Percentiles rank a stretch among this genome's conserved stretches.
These are phyloP conservation scores for Schizopora paradoxa DNA, from an alignment of 1,284 basidiomycete genomes.

Conservation along the genomic window DNA sequence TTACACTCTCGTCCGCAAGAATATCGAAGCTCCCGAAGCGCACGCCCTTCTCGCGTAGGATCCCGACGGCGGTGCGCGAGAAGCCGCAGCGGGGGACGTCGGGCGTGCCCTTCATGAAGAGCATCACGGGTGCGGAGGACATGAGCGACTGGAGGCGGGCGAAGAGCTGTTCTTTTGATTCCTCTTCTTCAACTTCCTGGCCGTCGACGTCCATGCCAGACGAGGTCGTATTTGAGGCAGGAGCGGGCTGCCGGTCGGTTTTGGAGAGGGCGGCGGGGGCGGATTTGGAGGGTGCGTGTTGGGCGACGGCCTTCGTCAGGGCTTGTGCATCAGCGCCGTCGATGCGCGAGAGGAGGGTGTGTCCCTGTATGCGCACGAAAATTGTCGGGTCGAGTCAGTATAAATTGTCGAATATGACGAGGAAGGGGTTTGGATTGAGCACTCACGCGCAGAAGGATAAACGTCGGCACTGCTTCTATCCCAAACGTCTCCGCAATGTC, in stretches of 20 bases:
- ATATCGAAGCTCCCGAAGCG: conserved; percentile 74
- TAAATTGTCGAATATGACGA: no score
- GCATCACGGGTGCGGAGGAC: conserved; percentile 71
- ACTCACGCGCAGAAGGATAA: conserved; percentile 77
- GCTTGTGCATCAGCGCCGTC: conserved; percentile 76
- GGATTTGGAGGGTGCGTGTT: conserved; percentile 42
- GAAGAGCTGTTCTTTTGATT: conserved; percentile 64
- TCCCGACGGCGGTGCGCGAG: conserved; percentile 62
- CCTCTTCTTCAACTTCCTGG: no score
- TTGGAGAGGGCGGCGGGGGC: conserved; percentile 36
- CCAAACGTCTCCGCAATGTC: conserved; percentile 95
- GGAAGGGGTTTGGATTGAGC: conserved; percentile 1
- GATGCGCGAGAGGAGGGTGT: conserved; percentile 80
- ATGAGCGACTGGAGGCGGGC: conserved; percentile 62
- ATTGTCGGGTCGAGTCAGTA: no score
- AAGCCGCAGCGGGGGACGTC: conserved; percentile 84
- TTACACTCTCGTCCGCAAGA: conserved; percentile 62
- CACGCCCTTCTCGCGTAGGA: conserved; percentile 56
- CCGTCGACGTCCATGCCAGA: conserved; percentile 15
- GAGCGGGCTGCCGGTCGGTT: conserved; percentile 33
- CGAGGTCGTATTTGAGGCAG: conserved; percentile 24
- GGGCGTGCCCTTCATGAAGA: conserved; percentile 98
- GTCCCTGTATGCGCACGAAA: conserved; percentile 59
- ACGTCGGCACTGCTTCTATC: conserved; percentile 85
- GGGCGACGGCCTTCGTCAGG: conserved; percentile 61